Base-by-base conservation (phyloP, 257 asterid species). In the Plantago elongata region DNA sequence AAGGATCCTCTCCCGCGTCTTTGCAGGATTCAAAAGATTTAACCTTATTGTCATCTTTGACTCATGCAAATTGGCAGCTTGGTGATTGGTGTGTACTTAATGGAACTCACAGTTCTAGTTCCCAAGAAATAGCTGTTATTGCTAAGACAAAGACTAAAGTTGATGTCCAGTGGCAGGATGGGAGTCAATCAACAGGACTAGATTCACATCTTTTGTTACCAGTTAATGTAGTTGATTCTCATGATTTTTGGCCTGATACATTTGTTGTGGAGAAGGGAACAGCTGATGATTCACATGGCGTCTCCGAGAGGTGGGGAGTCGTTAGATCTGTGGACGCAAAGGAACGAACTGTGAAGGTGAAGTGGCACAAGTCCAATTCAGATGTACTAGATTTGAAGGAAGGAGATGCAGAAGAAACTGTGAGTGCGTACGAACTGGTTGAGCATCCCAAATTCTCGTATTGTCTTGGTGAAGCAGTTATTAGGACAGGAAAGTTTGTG, bases 141-240 rank as follows among this genome's bases (percentile, higher is more conserved):
- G 77, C 73, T 7, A 85, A 75, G 86, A 85, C 85, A 13, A 89
- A 73, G 80, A 81, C 86, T 37, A 87, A 73, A 66, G 80, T 89
- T 27, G 91, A 89, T 57, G 90, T 93, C 18, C 81, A 73, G 30
- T 93, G 99, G 99, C 99, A 93, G 74, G 97, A 93, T 48, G 96
- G 97, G 29, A 82, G 87, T 69, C 65, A 54, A 66, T 81, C 95
- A 8, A 3, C 54, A 15, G 92, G 84, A 16, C 67, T 85, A 57
- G 91, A 83, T 72, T 82, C 96, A 2, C 69, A 69, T 66, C 77
- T 80, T 62, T 74, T 93, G 18, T 72, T 65, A 47, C 85, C 96
- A 0, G 88, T 89, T 9, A 82, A 81, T 60, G 50, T 87, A 9
- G 69, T 85, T 0, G 99, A 89, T 7, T 78, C 86, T 9, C 97